Percentiles rank a stretch among this genome's conserved stretches.
Conservation (phyloP, 768 basidiomycete genomes). For the Lactifluus hygrophoroides region DNA sequence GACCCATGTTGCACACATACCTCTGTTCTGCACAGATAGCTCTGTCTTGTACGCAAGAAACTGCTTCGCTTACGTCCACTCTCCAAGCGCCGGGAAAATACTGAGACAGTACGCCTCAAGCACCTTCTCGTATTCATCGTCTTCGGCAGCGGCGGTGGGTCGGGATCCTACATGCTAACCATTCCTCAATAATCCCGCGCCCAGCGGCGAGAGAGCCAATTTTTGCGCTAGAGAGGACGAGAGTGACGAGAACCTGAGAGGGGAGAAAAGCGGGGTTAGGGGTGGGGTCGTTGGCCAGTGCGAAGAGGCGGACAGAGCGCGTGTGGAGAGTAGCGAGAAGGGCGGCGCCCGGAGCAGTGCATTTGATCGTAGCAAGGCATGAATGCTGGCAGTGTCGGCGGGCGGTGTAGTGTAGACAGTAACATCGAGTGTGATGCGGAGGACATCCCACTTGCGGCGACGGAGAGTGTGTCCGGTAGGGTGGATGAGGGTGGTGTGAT, state of each 20-base stretch:
- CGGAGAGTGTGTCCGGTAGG: conserved; percentile 35
- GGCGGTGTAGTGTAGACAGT: conserved; percentile 56
- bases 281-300: conserved; percentile 45
- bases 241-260: conserved; percentile 56
- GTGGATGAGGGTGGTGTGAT: conserved; percentile 36
- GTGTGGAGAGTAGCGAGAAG: conserved; percentile 48
- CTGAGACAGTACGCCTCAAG: conserved; percentile 70
- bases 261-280: conserved; percentile 65
- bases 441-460: conserved; percentile 80
- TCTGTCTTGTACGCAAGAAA: conserved; percentile 70
- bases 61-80: conserved; percentile 75
- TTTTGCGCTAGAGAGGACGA: conserved; percentile 63
- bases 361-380: conserved; percentile 42
- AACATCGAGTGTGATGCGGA: conserved; percentile 75
- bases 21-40: conserved; percentile 38
- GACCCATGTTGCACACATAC: conserved; percentile 35
- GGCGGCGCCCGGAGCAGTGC: conserved; percentile 51
- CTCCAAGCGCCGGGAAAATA: conserved; percentile 59
- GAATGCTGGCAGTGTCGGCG: conserved; percentile 35
- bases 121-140: conserved; percentile 62
- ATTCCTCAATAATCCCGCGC: conserved; percentile 63
- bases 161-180: conserved; percentile 55
- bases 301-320: conserved; percentile 63
- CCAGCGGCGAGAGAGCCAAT: conserved; percentile 52
- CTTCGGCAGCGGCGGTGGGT: conserved; percentile 23